These are phyloP conservation scores for Polychaeton citri DNA, from an alignment of 2,329 filamentous ascomycete genomes.

Conservation along the genomic window DNA sequence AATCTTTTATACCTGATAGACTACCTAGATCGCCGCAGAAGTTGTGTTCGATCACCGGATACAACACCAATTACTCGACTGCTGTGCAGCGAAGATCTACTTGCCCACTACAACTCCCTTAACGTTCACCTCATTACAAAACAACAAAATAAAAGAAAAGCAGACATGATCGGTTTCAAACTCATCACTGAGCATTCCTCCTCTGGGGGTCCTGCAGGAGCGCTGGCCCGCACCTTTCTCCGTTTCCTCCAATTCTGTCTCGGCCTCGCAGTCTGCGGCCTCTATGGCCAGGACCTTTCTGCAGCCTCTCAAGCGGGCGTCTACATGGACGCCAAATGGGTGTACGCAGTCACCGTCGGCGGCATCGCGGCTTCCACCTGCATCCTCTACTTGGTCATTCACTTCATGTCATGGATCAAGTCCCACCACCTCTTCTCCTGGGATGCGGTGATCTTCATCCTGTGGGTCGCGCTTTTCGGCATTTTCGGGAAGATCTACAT, in stretches of 20 bases:
- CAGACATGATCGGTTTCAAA: too few species aligned
- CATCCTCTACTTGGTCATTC: constrained; percentile 39
- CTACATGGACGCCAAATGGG: constrained; percentile 56
- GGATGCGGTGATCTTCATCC: constrained; percentile 58
- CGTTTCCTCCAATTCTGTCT: constrained; percentile 67
- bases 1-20: too few species aligned
- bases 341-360: constrained; percentile 62
- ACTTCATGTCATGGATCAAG: constrained; percentile 42
- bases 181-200: constrained; percentile 4
- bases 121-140: too few species aligned
- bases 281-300: constrained; percentile 61
- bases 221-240: constrained; percentile 45
- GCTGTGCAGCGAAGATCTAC: too few species aligned
- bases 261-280: constrained; percentile 61
- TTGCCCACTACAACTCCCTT: too few species aligned
- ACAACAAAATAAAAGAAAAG: too few species aligned
- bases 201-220: constrained; percentile 26
- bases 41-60: too few species aligned
- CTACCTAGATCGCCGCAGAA: too few species aligned
- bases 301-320: constrained; percentile 36
- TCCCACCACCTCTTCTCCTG: constrained; percentile 46
- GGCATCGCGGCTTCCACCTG: constrained; percentile 50
- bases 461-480: constrained; percentile 74
- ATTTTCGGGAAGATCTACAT: constrained; percentile 76
- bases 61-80: too few species aligned